Conservation (phyloP, 2,329 filamentous ascomycete genomes). For the Laburnicola sp. region DNA sequence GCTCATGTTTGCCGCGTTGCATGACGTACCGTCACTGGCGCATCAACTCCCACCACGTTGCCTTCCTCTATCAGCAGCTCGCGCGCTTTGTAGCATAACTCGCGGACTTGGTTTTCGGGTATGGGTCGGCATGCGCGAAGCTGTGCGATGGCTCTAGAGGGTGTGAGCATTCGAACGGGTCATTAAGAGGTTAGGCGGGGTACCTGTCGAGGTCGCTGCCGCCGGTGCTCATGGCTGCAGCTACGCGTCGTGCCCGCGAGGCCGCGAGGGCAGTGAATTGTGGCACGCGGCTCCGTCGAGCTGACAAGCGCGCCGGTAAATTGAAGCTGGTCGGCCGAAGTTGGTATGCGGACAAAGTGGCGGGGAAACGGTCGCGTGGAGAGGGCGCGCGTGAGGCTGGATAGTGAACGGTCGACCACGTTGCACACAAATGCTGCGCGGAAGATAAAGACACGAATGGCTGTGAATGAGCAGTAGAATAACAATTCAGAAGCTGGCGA, state of each 20-base stretch:
- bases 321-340: not conserved
- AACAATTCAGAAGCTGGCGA: not conserved
- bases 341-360: not conserved
- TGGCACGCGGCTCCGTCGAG: not conserved
- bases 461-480: not conserved
- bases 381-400: slow-evolving; percentile 6
- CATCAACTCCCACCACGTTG: slow-evolving; percentile 93
- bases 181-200: slow-evolving; percentile 28
- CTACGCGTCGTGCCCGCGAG: slow-evolving; percentile 21
- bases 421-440: too few relatives aligned
- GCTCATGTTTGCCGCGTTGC: not conserved
- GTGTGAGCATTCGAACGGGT: slow-evolving; percentile 16
- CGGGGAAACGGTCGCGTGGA: slow-evolving; percentile 11
- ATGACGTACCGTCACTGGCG: slow-evolving; percentile 78
- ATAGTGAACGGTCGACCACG: not conserved
- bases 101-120: slow-evolving; percentile 90
- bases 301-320: slow-evolving; percentile 1
- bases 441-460: not conserved
- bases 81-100: slow-evolving; percentile 95
- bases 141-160: slow-evolving; percentile 82
- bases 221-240: slow-evolving; percentile 38
- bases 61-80: slow-evolving; percentile 97
- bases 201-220: slow-evolving; percentile 97
- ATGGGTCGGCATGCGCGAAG: slow-evolving; percentile 95
- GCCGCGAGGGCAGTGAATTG: slow-evolving; percentile 4